Evolutionary conservation across 2,329 filamentous ascomycete genomes (phyloP), one percentile per base, ranked within the genome.

Genomic region (Rutstroemia sp.): DNA sequence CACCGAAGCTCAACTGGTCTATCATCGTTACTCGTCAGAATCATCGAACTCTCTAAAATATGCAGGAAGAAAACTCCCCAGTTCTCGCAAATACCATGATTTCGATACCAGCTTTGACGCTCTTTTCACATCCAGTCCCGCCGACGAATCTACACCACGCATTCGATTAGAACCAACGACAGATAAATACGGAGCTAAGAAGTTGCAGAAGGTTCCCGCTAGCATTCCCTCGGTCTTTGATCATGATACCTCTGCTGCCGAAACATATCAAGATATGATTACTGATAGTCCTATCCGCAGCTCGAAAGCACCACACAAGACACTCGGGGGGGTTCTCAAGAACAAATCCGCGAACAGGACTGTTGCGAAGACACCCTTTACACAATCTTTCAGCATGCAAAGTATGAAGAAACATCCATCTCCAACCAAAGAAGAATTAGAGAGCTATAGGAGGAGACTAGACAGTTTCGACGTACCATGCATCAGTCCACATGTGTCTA

Each of bases 71-170:
- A 42, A 42, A 10, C 27, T 37, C 46, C 53, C 41, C 10, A 25
- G 3, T 14, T 25, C 27, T 23, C 17, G 3, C 9, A 25, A 10
- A 46, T 25, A 8, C 44, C 34, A 54, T 12, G 53, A 55, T n/a
- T 17, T 55, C 17, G 59, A 56, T 14, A 53, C 49, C 4, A 58
- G 61, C 39, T 60, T 62, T 41, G 61, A 64, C 57, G 51, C 50
- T 3, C 30, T 63, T 9, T 42, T 67, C 8, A 65, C 66, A 1
- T 67, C 64, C 9, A 66, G 64, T 47, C 66, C 66, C 4, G 46
- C 60, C 6, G 65, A 52, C 14, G 61, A 67, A 17, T 68, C 66
- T n/a, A 68, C 66, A 1, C 66, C 65, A 48, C 57, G 61, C 39
- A 57, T 64, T 30, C 61, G 61, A 5, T 52, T 65, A 8, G 62